Percentiles rank a stretch among this genome's conserved stretches.
These are phyloP conservation scores for Trichoderma sp. DNA, from an alignment of 2,329 filamentous ascomycete genomes.

Conservation along the genomic window DNA sequence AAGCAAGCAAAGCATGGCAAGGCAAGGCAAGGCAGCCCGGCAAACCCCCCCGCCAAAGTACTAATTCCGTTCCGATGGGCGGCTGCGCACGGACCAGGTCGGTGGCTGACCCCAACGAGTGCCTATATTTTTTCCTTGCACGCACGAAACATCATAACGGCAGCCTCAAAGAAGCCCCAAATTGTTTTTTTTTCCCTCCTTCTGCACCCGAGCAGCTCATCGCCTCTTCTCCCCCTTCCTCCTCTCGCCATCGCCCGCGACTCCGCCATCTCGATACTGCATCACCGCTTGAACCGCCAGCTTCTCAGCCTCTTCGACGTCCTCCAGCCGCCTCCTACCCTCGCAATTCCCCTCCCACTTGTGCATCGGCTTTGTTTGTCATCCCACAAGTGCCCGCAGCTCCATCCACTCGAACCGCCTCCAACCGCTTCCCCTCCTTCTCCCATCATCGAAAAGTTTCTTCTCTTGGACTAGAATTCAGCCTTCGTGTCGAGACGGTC, in stretches of 20 bases:
- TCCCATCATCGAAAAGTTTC: conserved; percentile 28
- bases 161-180: conserved; percentile 28
- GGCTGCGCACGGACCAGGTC: conserved; percentile 24
- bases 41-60: conserved; percentile 22
- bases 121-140: conserved; percentile 28
- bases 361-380: conserved; percentile 27
- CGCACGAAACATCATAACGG: conserved; percentile 27
- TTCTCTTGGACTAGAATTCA: conserved; percentile 29
- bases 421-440: conserved; percentile 18
- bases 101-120: conserved; percentile 28
- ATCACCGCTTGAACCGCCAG: conserved; percentile 16
- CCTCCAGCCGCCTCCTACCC: conserved; percentile 15
- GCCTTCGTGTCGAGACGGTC: conserved; percentile 18
- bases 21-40: neutral
- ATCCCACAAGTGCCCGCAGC: conserved; percentile 30
- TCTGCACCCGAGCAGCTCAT: conserved; percentile 13
- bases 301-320: conserved; percentile 11
- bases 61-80: conserved; percentile 28
- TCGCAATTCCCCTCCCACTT: conserved; percentile 25
- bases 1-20: too few species aligned
- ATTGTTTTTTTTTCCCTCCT: conserved; percentile 17
- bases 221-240: conserved; percentile 28
- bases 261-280: neutral
- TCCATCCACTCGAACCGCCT: conserved; percentile 27
- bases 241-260: conserved; percentile 20